Evolutionary conservation across 2,329 filamentous ascomycete species (phyloP), one percentile per base, ranked within the genome.

Genomic region (Trichoderma sp.): DNA sequence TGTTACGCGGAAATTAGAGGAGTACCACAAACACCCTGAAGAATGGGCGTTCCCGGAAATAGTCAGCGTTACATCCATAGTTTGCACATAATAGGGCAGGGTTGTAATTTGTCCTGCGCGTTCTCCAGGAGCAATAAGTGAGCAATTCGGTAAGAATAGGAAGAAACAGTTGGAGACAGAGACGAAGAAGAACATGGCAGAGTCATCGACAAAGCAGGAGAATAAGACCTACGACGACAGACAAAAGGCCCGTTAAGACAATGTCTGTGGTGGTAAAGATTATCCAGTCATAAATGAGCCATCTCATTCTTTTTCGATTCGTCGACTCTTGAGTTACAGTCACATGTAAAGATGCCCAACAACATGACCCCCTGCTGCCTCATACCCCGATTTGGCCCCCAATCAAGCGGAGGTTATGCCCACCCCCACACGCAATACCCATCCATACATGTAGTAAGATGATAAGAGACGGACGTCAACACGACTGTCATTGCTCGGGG

Each of bases 21-120:
- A 24, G 21, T 24, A 24, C 26, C 2, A 19, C 51, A 21, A 54
- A 54, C n/a, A 21, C 51, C 15, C 14, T 30, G 51, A 39, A 30
- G 21, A 39, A 54, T 54, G 51, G 21, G 30, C 51, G 28, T 21
- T 52, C 34, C 51, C n/a, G n/a, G 51, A 28, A 54, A 54, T 54
- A 54, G 28, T 39, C 51, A 34, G 28, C 28, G 30, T 10, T 2
- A 12, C 30, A 34, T 7, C 30, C 30, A 34, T 9, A 34, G 7
- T 34, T 34, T 34, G 30, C 7, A 34, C 7, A 3, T 10, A 7
- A 10, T 10, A 9, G 7, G 28, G 6, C 30, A 10, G 7, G 30
- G 30, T 10, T 10, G 30, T 34, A 34, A 10, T 9, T 10, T 34
- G 9, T 2, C 3, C 30, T 7, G 30, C 30, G 30, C 30, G 7